Percentiles rank a stretch among this genome's conserved stretches.
Conservation (phyloP, 495 filamentous ascomycete genomes). For the Tuber calosporum region DNA sequence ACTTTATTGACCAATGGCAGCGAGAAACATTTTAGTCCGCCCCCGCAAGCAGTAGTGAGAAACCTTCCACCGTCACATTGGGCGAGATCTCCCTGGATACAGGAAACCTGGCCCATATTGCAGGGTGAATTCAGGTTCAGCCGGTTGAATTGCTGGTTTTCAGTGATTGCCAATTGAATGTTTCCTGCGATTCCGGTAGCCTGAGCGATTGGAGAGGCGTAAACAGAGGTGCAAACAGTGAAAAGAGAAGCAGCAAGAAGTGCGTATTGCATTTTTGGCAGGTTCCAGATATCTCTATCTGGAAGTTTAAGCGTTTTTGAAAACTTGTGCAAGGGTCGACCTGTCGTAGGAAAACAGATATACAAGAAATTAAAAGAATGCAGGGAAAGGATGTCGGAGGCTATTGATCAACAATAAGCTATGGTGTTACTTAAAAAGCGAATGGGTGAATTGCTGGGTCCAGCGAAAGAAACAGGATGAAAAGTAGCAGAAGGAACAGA, state of each 20-base stretch:
- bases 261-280: constrained; percentile 27
- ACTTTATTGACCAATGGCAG: constrained; percentile 23
- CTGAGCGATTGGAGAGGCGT: constrained; percentile 22
- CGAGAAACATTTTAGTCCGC: constrained; percentile 11
- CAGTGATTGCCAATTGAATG: constrained; percentile 19
- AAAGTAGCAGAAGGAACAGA: not conserved
- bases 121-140: constrained; percentile 14
- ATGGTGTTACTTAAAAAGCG: not conserved
- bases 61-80: constrained; percentile 16
- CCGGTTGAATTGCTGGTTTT: constrained; percentile 16
- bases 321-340: constrained; percentile 9
- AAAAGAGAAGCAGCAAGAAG: constrained; percentile 13
- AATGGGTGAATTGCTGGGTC: not conserved
- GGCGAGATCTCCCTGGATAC: constrained; percentile 5
- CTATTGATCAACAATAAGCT: constrained; percentile 37
- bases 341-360: constrained; percentile 17
- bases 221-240: constrained; percentile 12
- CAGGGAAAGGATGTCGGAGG: not conserved
- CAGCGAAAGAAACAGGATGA: not conserved
- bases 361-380: constrained; percentile 3
- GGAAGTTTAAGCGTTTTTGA: not conserved
- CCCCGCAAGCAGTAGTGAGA: not conserved
- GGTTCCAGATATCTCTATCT: not conserved
- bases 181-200: constrained; percentile 9
- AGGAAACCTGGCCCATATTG: not conserved